phyloP scores from a whole-genome alignment of 805 yeast genomes.

The Tetrapisispora pingtungensis region DNA sequence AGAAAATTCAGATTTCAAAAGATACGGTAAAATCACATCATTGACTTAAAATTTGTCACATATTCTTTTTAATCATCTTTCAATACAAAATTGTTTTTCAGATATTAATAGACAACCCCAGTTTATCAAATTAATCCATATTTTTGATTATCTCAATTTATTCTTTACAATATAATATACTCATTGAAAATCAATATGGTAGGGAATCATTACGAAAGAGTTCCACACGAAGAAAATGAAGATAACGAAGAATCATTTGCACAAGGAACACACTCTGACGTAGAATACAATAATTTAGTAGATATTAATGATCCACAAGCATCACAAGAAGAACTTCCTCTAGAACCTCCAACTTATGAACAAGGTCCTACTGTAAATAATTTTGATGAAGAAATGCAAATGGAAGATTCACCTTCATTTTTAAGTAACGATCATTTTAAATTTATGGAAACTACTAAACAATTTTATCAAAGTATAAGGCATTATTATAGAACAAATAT shows the following conservation, averaged over 20 bases:
- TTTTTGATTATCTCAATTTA: too few relatives aligned
- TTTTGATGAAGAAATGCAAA: slow-evolving; percentile 11
- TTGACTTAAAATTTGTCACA: too few relatives aligned
- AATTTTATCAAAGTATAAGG: slow-evolving; percentile 1
- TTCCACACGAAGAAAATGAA: neutral
- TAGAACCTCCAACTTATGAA: slow-evolving; percentile 21
- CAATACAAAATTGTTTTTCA: too few relatives aligned
- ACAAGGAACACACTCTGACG: too few relatives aligned
- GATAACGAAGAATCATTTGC: neutral
- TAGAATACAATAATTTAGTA: neutral
- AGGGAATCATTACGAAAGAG: neutral
- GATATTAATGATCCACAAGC: neutral
- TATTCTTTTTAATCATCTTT: too few relatives aligned
- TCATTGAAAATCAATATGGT: too few relatives aligned
- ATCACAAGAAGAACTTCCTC: slow-evolving; percentile 12
- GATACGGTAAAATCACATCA: too few relatives aligned
- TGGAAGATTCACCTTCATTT: slow-evolving; percentile 30
- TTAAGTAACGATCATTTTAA: neutral
- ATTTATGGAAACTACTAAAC: slow-evolving; percentile 5
- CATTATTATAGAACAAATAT: slow-evolving; percentile 15
- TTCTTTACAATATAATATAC: too few relatives aligned
- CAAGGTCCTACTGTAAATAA: slow-evolving; percentile 22
- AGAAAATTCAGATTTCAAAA: too few relatives aligned
- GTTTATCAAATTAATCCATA: too few relatives aligned
- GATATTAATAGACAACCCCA: too few relatives aligned